Conservation (phyloP, 805 yeast species). For the Wickerhamiella spandovensis region DNA sequence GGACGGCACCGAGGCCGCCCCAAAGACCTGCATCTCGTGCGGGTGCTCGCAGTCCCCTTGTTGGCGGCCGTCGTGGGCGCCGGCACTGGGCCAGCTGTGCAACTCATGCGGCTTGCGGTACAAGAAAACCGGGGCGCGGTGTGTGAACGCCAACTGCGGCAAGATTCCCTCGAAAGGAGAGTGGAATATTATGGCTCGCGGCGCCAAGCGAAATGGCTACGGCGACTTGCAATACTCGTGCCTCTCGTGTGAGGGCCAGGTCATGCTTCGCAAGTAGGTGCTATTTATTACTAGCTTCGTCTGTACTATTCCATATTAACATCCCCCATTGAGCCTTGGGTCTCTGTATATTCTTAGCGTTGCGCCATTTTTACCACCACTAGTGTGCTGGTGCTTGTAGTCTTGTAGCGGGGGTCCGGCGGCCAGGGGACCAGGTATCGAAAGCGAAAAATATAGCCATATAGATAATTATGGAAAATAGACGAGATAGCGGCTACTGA, state of each 20-base stretch:
- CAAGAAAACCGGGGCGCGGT: constrained; percentile 87
- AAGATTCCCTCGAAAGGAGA: constrained; percentile 95
- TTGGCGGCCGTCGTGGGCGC: constrained; percentile 97
- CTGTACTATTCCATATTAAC: background rate
- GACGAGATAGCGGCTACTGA: no score
- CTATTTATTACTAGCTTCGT: background rate
- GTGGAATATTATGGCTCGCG: constrained; percentile 63
- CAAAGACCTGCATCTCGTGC: constrained; percentile 61
- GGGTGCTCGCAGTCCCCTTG: constrained; percentile 87
- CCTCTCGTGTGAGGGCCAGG: background rate
- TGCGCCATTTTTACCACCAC: no score
- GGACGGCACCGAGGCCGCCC: background rate
- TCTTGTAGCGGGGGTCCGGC: no score
- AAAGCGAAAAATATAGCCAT: no score
- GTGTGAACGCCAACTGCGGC: constrained; percentile 60
- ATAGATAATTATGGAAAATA: no score
- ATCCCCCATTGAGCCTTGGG: background rate
- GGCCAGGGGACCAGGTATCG: no score
- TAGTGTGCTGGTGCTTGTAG: no score
- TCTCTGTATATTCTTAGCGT: background rate
- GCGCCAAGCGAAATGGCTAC: background rate
- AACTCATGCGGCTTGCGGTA: constrained; percentile 92
- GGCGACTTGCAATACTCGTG: background rate
- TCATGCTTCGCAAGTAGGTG: background rate
- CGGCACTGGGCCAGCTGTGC: constrained; percentile 85